Base-by-base conservation (phyloP, 2,329 filamentous ascomycete species). In the Hypocreales sp. region DNA sequence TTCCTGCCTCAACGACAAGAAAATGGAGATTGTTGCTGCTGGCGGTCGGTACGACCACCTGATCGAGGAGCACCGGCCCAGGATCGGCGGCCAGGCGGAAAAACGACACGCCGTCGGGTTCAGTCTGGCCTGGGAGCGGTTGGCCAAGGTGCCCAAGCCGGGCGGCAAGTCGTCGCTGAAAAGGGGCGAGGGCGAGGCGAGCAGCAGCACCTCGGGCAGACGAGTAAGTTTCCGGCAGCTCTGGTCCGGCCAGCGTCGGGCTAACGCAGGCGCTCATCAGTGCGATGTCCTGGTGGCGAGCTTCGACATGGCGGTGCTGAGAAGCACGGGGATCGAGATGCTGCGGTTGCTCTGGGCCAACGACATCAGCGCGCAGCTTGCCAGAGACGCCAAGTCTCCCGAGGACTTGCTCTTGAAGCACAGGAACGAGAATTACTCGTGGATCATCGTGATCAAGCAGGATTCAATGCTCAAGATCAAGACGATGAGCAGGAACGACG, bases 31-130 rank as follows among this genome's bases (percentile, higher is more conserved):
- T 0, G 83, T 95, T 44, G 90, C 87, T 5, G 90, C 86, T 18
- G 90, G 92, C 27, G 90, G 90, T 3, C 72, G 90, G 26, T 98
- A 98, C 47, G 92, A 98, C 47, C 72, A 73, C 25, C 58, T 98
- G 13, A 87, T 98, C 37, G 74, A 75, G 46, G 80, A 92, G 34
- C 80, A 92, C 44, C 70, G 76, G 7, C 79, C 80, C 5, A 77
- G 73, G 36, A 67, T 73, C 22, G 62, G 71, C 22, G 65, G 62
- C 15, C 67, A 67, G 31, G 60, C 67, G 23, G 63, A 70, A 30
- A 72, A 76, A 40, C 71, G 72, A 13, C 82, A 92, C 45, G 87
- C 83, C 5, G 90, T 95, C 8, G 90, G 92, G 1, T 87, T 95
- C 46, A 92, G 84, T 43, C 59, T 95, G 22, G 80, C 80, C 15